phyloP scores from a whole-genome alignment of 2,329 filamentous ascomycete species.

The Fusarium tupiense region DNA sequence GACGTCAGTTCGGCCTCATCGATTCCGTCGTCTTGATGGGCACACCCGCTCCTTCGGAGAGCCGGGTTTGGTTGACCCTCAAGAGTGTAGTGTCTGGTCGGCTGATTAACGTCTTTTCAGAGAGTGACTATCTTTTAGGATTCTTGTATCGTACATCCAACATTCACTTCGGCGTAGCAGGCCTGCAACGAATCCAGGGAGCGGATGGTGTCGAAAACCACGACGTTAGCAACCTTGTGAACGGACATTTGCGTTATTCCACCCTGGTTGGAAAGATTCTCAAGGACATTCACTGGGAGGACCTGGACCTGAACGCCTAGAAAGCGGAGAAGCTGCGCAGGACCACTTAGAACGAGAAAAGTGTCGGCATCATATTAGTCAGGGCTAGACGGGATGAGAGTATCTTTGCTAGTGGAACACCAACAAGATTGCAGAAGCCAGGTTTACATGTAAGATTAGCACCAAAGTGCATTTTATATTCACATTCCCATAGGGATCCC shows the following conservation, averaged over 20 bases:
- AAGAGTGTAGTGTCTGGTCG: slow-evolving; percentile 83
- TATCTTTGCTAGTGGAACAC: slow-evolving; percentile 11
- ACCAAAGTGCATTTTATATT: slow-evolving; percentile 22
- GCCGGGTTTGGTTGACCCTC: slow-evolving; percentile 78
- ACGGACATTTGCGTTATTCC: slow-evolving; percentile 76
- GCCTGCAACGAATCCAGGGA: slow-evolving; percentile 77
- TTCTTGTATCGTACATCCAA: slow-evolving; percentile 88
- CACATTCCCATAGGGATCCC: slow-evolving; percentile 12
- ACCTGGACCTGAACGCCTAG: slow-evolving; percentile 58
- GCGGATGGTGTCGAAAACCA: slow-evolving; percentile 75
- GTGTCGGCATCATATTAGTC: slow-evolving; percentile 24
- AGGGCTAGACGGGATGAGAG: slow-evolving; percentile 10
- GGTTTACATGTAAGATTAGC: slow-evolving; percentile 36
- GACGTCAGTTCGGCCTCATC: slow-evolving; percentile 84
- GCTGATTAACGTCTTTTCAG: slow-evolving; percentile 90
- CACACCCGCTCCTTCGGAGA: slow-evolving; percentile 77
- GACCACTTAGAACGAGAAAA: slow-evolving; percentile 33
- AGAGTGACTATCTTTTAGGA: slow-evolving; percentile 86
- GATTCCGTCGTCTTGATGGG: slow-evolving; percentile 90
- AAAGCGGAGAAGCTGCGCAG: slow-evolving; percentile 39
- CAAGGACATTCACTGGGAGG: slow-evolving; percentile 74
- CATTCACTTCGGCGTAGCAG: slow-evolving; percentile 84
- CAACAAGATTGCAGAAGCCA: slow-evolving; percentile 3
- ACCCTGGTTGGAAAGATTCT: slow-evolving; percentile 74
- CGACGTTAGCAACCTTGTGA: slow-evolving; percentile 71